Evolutionary conservation across 306 rosid species (phyloP).

Genomic region (Ormosia semicastrata): DNA sequence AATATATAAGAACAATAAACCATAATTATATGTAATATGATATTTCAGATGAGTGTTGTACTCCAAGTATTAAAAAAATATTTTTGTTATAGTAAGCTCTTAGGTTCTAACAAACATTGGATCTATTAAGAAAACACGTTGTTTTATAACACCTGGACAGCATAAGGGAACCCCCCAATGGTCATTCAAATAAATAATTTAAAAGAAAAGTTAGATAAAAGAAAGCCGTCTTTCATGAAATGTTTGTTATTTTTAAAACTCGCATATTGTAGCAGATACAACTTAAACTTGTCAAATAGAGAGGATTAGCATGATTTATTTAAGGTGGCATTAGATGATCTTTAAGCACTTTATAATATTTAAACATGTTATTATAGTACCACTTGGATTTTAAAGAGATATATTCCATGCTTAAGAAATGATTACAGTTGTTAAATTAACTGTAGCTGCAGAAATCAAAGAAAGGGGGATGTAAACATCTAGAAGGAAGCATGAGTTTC

Average conservation of each 20-base stretch:
- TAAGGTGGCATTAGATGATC: conserved; percentile 29
- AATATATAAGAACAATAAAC: too few relatives aligned
- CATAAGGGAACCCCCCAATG: conserved; percentile 33
- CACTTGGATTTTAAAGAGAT: too few relatives aligned
- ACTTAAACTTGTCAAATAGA: too few relatives aligned
- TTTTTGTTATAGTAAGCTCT: conserved; percentile 49
- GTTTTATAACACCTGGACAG: conserved; percentile 36
- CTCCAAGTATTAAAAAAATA: too few relatives aligned
- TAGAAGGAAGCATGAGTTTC: too few relatives aligned
- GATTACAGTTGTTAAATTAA: too few relatives aligned
- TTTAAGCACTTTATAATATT: conserved; percentile 49
- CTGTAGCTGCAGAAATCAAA: too few relatives aligned
- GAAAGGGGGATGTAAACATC: too few relatives aligned
- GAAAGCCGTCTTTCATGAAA: conserved; percentile 68
- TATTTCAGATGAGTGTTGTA: too few relatives aligned
- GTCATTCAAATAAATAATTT: conserved; percentile 39
- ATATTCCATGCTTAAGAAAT: too few relatives aligned
- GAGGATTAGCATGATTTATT: too few relatives aligned
- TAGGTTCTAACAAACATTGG: conserved; percentile 54
- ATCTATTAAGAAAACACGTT: conserved; percentile 37
- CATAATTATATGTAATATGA: too few relatives aligned
- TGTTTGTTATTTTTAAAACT: conserved; percentile 25
- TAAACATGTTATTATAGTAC: neutral
- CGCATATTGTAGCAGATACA: conserved; percentile 1
- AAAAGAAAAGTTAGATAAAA: conserved; percentile 61